Evolutionary conservation across 768 basidiomycete genomes (phyloP).

Genomic region (Xerocomus brunneocitrinus): DNA sequence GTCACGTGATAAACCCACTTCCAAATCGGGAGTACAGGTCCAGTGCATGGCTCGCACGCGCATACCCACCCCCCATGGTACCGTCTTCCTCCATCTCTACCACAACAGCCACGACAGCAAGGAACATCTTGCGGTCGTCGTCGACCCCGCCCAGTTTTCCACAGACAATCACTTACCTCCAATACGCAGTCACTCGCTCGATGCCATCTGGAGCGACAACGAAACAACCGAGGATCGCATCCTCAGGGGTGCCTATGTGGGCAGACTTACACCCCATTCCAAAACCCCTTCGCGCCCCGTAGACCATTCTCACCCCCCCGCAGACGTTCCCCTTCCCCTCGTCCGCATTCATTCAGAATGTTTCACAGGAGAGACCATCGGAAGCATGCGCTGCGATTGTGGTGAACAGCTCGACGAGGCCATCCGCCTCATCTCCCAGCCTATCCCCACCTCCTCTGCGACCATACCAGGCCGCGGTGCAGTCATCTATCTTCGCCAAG

Average conservation of each 20-base stretch:
- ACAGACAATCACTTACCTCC: constrained; percentile 42
- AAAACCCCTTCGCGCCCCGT: constrained; percentile 40
- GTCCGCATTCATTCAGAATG: constrained; percentile 98
- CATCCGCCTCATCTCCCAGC: constrained; percentile 80
- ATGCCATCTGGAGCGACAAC: constrained; percentile 73
- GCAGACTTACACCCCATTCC: constrained; percentile 61
- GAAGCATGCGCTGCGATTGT: constrained; percentile 98
- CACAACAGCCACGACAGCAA: constrained; percentile 90
- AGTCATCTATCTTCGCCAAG: constrained; percentile 93
- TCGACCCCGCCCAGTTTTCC: constrained; percentile 82
- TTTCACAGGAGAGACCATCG: constrained; percentile 97
- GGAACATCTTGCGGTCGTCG: constrained; percentile 93
- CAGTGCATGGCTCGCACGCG: constrained; percentile 96
- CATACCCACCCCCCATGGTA: constrained; percentile 93
- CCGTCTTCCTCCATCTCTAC: constrained; percentile 90
- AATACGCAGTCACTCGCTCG: constrained; percentile 79
- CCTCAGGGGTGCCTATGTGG: constrained; percentile 89
- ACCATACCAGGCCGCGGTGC: constrained; percentile 82
- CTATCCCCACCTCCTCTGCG: constrained; percentile 44
- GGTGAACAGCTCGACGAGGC: constrained; percentile 98
- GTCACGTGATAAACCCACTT: neutral
- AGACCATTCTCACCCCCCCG: constrained; percentile 7
- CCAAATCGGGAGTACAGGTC: constrained; percentile 46
- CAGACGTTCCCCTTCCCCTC: constrained; percentile 63
- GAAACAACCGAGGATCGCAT: constrained; percentile 96